A percentile compares a stretch with the other conserved stretches of the same genome.
phyloP scores from a whole-genome alignment of 257 asterid species.

The Solanum clarkiae region DNA sequence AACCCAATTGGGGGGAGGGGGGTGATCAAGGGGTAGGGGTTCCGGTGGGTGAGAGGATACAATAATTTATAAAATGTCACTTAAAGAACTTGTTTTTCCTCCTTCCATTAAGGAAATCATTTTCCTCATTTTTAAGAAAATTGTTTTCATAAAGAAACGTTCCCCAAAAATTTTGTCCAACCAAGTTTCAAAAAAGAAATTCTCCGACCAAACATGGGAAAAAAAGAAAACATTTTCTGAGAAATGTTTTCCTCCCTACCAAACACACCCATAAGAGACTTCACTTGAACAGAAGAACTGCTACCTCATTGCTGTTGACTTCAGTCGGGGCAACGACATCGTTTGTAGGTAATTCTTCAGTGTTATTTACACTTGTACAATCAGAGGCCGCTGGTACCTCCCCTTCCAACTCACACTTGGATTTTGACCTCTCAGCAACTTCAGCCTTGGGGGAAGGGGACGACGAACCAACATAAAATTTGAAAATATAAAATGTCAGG shows the following conservation, averaged over 20 bases:
- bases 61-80: too few relatives aligned
- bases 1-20: too few relatives aligned
- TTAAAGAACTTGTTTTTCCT: not conserved
- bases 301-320: slow-evolving; percentile 25
- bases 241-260: not conserved
- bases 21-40: too few relatives aligned
- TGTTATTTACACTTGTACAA: slow-evolving; percentile 21
- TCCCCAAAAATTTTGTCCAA: not conserved
- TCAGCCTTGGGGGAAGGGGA: slow-evolving; percentile 32
- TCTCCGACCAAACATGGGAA: not conserved
- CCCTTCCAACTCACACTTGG: slow-evolving; percentile 25
- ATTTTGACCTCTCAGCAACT: slow-evolving; percentile 40
- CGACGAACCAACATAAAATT: not conserved
- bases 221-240: not conserved
- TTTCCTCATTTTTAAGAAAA: not conserved
- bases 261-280: not conserved
- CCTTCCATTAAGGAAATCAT: not conserved
- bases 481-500: not conserved
- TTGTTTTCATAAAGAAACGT: not conserved
- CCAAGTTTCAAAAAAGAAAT: not conserved
- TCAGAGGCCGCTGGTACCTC: slow-evolving; percentile 24
- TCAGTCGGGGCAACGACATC: slow-evolving; percentile 21
- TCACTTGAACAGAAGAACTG: slow-evolving; percentile 3
- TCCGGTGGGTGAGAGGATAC: too few relatives aligned
- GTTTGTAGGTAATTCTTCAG: slow-evolving; percentile 17